phyloP scores from a whole-genome alignment of 2,329 filamentous ascomycete genomes.

The Penicillium hesseltinei region DNA sequence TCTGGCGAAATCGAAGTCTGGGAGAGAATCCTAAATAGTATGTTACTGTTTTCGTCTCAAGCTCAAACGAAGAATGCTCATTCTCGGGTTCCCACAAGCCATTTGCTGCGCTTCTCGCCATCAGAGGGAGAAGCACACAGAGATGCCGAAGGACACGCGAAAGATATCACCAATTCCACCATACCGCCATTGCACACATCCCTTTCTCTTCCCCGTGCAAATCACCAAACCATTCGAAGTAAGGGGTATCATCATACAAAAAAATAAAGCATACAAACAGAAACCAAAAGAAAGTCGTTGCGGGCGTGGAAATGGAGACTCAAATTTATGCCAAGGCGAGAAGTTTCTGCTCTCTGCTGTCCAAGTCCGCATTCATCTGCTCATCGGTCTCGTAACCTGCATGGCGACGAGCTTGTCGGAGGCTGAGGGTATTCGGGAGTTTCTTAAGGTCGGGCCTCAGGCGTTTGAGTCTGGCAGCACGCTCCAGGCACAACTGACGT shows the following conservation, averaged over 20 bases:
- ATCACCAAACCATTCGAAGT: constrained; percentile 8
- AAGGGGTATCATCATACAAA: constrained; percentile 16
- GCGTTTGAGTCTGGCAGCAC: constrained; percentile 29
- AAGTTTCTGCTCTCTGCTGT: constrained; percentile 22
- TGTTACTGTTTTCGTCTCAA: constrained; percentile 1
- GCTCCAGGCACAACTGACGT: constrained; percentile 28
- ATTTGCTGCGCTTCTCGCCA: neutral
- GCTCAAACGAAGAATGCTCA: neutral
- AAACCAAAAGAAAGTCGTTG: constrained; percentile 10
- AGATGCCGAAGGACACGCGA: neutral
- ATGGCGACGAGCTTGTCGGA: constrained; percentile 30
- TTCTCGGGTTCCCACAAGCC: neutral
- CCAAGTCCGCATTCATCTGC: constrained; percentile 35
- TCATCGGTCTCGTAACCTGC: constrained; percentile 33
- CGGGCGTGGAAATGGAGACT: neutral
- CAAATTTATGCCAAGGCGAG: neutral
- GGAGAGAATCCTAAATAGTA: constrained; percentile 5
- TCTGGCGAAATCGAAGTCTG: neutral
- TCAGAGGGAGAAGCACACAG: neutral
- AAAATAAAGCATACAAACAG: constrained; percentile 9
- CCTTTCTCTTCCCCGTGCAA: neutral
- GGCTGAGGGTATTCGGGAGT: constrained; percentile 28
- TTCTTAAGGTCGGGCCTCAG: constrained; percentile 30
- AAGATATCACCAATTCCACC: neutral
- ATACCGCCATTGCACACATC: neutral